These are phyloP conservation scores for Fusarium avenaceum DNA, from an alignment of 2,329 filamentous ascomycete genomes.

Conservation along the genomic window DNA sequence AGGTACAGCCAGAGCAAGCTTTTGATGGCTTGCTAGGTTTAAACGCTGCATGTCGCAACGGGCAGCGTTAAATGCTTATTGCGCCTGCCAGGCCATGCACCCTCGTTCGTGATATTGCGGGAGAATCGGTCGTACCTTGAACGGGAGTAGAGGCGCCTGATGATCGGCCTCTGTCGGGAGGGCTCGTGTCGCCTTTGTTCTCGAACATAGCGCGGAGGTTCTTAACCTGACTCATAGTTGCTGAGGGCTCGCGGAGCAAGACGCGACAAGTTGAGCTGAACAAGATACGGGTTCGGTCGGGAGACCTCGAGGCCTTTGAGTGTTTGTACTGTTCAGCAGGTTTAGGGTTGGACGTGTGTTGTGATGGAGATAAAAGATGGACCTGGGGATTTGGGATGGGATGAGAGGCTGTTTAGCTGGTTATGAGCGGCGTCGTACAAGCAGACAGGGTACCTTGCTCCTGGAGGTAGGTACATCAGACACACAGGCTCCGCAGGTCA, in stretches of 20 bases:
- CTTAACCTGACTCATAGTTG: conserved; percentile 75
- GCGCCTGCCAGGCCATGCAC: conserved; percentile 21
- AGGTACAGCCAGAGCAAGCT: conserved; percentile 32
- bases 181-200: conserved; percentile 74
- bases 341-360: conserved; percentile 25
- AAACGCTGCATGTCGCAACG: conserved; percentile 25
- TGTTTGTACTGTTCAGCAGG: conserved; percentile 24
- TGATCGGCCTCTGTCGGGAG: conserved; percentile 78
- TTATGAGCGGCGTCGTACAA: conserved; percentile 43
- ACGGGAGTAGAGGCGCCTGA: conserved; percentile 64
- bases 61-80: conserved; percentile 19
- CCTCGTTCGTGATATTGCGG: conserved; percentile 21
- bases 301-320: conserved; percentile 42
- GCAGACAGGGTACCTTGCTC: conserved; percentile 35
- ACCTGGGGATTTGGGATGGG: conserved; percentile 28
- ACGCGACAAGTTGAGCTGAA: conserved; percentile 32
- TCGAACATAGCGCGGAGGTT: conserved; percentile 87
- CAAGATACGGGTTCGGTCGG: conserved; percentile 41
- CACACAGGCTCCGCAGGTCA: conserved; percentile 25
- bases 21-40: conserved; percentile 17
- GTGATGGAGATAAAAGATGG: conserved; percentile 22
- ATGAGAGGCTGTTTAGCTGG: conserved; percentile 40
- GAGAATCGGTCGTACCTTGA: conserved; percentile 45
- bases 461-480: conserved; percentile 40
- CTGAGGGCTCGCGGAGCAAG: conserved; percentile 45